phyloP scores from a whole-genome alignment of 495 filamentous ascomycete genomes.

The Elasticomyces elasticus region DNA sequence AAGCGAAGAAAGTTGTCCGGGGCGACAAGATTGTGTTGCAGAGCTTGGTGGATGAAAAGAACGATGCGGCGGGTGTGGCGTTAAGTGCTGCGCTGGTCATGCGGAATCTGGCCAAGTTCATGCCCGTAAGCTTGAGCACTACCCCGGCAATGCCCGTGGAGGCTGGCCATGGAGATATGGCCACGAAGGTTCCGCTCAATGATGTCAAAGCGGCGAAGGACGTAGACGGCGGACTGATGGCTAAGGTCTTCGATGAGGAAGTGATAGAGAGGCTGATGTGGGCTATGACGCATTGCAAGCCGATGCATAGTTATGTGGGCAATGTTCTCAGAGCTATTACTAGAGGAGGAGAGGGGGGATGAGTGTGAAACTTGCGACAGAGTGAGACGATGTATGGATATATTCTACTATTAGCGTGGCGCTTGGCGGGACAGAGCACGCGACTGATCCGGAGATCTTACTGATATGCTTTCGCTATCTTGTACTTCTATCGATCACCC shows the following conservation, averaged over 20 bases:
- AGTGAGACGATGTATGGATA: no score
- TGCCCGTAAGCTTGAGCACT: slow-evolving; percentile 5
- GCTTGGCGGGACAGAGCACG: no score
- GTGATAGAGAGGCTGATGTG: slow-evolving; percentile 15
- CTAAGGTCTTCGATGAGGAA: slow-evolving; percentile 11
- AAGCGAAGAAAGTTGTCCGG: slow-evolving; percentile 30
- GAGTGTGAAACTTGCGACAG: no score
- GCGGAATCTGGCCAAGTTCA: slow-evolving; percentile 61
- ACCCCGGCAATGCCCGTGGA: not conserved
- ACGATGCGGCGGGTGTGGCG: slow-evolving; percentile 73
- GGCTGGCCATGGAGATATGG: not conserved
- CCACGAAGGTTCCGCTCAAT: not conserved
- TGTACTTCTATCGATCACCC: no score
- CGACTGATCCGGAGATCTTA: no score
- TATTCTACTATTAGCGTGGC: no score
- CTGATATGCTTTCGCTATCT: no score
- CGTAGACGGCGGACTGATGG: slow-evolving; percentile 1
- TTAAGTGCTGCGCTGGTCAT: slow-evolving; percentile 76
- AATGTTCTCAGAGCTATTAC: slow-evolving; percentile 1
- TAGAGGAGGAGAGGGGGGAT: not conserved
- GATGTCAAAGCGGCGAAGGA: not conserved
- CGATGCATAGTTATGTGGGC: slow-evolving; percentile 10
- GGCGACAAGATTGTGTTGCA: slow-evolving; percentile 45
- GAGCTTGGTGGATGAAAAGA: slow-evolving; percentile 69
- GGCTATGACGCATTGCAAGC: slow-evolving; percentile 8